Base-by-base conservation (phyloP, 2,329 filamentous ascomycete genomes). In the Phialocephala sp. region DNA sequence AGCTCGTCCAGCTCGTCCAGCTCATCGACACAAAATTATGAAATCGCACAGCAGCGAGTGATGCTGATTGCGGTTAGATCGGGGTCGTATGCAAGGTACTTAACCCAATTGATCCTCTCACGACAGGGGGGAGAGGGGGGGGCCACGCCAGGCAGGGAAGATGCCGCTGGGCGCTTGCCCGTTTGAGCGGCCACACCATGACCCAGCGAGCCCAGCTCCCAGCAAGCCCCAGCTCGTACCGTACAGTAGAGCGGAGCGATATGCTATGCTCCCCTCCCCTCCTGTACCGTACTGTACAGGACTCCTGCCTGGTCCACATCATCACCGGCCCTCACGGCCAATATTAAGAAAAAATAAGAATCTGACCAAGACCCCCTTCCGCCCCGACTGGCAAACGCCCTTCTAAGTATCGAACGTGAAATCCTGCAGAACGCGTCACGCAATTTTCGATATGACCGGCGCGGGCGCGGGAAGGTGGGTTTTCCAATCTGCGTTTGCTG, bases 311-410 rank as follows among this genome's bases (percentile, higher is more conserved):
- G 27, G 27, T 32, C 27, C 27, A 32, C 27, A 24, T 27, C 47
- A 54, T 22, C 47, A 36, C 52, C 52, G 52, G 52, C 24, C 52
- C 52, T 35, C n/a, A 11, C 52, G 52, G 52, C 27, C 52, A 55
- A 55, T 55, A 55, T 32, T 32, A 36, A 18, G 2, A 8, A 12
- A 5, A 32, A 35, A 54, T 54, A 32, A 27, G 50, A 54, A 12
- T 15, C 32, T 54, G 43, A 45, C 43, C 15, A 8, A 24, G 27
- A 50, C n/a, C n/a, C n/a, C n/a, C n/a, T n/a, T n/a, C n/a, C n/a
- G n/a, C n/a, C n/a, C n/a, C n/a, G n/a, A n/a, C n/a, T n/a, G n/a
- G n/a, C n/a, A n/a, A n/a, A n/a, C n/a, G n/a, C n/a, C n/a, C 37
- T 18, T 5, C 6, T 4, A 50, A 22, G 9, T n/a, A n/a, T n/a